phyloP scores from a whole-genome alignment of 192 early-diverging fungal genomes.

The Backusella luteola region DNA sequence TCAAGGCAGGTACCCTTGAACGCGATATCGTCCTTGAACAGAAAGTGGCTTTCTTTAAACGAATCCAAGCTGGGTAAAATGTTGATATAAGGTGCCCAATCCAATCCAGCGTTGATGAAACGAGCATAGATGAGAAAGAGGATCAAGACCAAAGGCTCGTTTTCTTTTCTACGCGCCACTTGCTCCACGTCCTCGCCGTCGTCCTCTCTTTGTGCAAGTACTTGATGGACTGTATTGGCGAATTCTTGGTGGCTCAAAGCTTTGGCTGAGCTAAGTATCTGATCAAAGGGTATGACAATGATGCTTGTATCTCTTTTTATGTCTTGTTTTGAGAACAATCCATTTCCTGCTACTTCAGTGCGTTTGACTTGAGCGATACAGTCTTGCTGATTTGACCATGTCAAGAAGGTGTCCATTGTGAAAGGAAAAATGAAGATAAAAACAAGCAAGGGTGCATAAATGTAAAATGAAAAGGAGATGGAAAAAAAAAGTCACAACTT shows the following conservation, averaged over 20 bases:
- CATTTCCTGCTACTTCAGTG: constrained; percentile 20
- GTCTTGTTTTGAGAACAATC: constrained; percentile 9
- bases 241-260: background rate
- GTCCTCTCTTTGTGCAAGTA: background rate
- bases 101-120: constrained; percentile 5
- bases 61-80: constrained; percentile 49
- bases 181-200: background rate
- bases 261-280: background rate
- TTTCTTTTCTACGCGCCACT: background rate
- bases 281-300: background rate
- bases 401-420: constrained; percentile 1
- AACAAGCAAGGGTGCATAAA: background rate
- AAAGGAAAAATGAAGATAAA: background rate
- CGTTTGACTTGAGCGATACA: background rate
- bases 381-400: constrained; percentile 13
- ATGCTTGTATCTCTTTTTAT: background rate
- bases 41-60: constrained; percentile 34
- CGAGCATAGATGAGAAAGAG: constrained; percentile 44
- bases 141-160: constrained; percentile 37
- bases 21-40: constrained; percentile 35
- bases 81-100: constrained; percentile 55
- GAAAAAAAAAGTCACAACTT: background rate
- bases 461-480: background rate
- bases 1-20: constrained; percentile 53
- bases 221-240: background rate